phyloP scores from a whole-genome alignment of 1,284 basidiomycete genomes.

The Thelephora terrestris region DNA sequence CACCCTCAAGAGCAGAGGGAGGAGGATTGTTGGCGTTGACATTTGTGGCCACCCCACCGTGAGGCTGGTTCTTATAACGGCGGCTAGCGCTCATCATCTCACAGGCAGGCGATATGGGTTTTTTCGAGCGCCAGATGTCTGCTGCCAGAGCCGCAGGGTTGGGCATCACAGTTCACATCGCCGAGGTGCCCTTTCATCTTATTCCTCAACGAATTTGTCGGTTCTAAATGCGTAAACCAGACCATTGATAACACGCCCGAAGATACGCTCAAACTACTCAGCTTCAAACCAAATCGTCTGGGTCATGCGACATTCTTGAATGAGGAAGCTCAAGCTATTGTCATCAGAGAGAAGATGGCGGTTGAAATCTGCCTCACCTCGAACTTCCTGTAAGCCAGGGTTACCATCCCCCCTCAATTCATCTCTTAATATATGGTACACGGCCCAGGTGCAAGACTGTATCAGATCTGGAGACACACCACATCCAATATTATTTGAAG shows the following conservation, averaged over 20 bases:
- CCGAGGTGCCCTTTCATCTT: constrained; percentile 42
- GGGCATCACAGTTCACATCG: constrained; percentile 68
- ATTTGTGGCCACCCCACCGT: constrained; percentile 66
- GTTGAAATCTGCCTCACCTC: constrained; percentile 79
- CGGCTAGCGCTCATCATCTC: not conserved
- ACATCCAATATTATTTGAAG: constrained; percentile 57
- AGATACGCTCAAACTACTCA: constrained; percentile 58
- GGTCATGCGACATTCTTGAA: constrained; percentile 79
- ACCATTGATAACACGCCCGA: constrained; percentile 37
- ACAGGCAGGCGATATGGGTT: constrained; percentile 44
- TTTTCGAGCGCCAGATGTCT: constrained; percentile 42
- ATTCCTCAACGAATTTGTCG: not conserved
- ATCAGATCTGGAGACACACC: constrained; percentile 51
- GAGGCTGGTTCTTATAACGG: constrained; percentile 7
- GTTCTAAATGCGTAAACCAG: constrained; percentile 23
- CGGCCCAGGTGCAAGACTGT: constrained; percentile 58
- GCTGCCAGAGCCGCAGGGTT: constrained; percentile 49
- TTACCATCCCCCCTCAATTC: not conserved
- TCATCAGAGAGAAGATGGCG: constrained; percentile 48
- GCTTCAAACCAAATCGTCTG: constrained; percentile 55
- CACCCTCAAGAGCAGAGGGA: constrained; percentile 41
- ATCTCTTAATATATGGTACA: not conserved
- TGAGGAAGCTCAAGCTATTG: constrained; percentile 44
- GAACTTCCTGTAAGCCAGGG: constrained; percentile 55
- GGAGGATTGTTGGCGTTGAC: constrained; percentile 69